Conservation (phyloP, 768 basidiomycete genomes). For the Amanita pallidorosea region DNA sequence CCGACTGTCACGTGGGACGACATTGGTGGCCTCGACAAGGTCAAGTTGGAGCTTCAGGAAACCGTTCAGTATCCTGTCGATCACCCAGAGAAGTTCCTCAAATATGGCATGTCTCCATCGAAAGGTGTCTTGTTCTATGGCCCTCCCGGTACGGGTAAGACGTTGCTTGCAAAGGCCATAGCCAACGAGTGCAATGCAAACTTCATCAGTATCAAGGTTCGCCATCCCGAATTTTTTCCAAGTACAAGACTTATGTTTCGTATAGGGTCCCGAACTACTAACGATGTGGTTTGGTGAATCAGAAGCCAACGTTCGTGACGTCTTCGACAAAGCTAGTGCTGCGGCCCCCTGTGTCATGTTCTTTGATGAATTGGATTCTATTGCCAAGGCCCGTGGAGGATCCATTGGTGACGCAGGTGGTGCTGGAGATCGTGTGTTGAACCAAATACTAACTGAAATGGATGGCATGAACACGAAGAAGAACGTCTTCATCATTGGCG, state of each 20-base stretch:
- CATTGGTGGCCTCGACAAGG: slow-evolving; percentile 98
- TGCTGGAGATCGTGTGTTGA: slow-evolving; percentile 95
- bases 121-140: slow-evolving; percentile 99
- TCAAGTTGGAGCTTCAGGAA: slow-evolving; percentile 98
- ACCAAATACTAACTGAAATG: slow-evolving; percentile 97
- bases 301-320: slow-evolving; percentile 98
- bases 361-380: slow-evolving; percentile 99
- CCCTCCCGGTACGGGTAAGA: slow-evolving; percentile 99
- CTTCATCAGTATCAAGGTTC: slow-evolving; percentile 96
- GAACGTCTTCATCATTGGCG: slow-evolving; percentile 98
- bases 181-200: slow-evolving; percentile 99
- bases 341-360: slow-evolving; percentile 99
- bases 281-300: slow-evolving; percentile 99
- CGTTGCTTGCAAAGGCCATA: slow-evolving; percentile 95
- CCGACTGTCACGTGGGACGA: slow-evolving; percentile 99
- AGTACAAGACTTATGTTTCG: slow-evolving; percentile 8
- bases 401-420: slow-evolving; percentile 86
- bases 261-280: slow-evolving; percentile 85
- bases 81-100: slow-evolving; percentile 99
- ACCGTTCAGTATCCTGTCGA: slow-evolving; percentile 99
- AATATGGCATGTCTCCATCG: slow-evolving; percentile 99
- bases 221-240: slow-evolving; percentile 1
- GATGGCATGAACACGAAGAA: slow-evolving; percentile 98
- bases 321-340: slow-evolving; percentile 99
- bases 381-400: slow-evolving; percentile 89